Conservation (phyloP, 768 basidiomycete genomes). For the Chalciporus sphaerocephalus region DNA sequence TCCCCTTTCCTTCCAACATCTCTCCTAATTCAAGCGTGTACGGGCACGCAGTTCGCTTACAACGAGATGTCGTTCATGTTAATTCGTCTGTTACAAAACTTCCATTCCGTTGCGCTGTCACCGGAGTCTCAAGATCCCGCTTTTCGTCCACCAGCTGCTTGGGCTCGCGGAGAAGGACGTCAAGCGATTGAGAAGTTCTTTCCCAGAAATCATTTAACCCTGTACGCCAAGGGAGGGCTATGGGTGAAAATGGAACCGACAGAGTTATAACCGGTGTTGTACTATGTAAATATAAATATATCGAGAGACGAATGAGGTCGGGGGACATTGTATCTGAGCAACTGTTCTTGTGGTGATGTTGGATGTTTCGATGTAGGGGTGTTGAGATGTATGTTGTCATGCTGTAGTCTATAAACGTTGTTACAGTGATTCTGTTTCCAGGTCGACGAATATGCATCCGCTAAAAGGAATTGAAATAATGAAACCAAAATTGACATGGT, state of each 20-base stretch:
- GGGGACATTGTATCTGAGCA: too few species aligned
- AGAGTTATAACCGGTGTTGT: slow-evolving; percentile 9
- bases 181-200: slow-evolving; percentile 23
- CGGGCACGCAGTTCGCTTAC: slow-evolving; percentile 29
- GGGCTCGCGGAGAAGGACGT: slow-evolving; percentile 25
- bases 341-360: too few species aligned
- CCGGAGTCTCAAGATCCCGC: slow-evolving; percentile 28
- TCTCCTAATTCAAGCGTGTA: slow-evolving; percentile 3
- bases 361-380: background rate
- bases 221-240: slow-evolving; percentile 41
- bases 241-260: slow-evolving; percentile 42
- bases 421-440: too few species aligned
- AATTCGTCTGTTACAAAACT: slow-evolving; percentile 28
- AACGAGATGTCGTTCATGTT: slow-evolving; percentile 34
- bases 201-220: slow-evolving; percentile 29
- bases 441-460: too few species aligned
- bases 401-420: too few species aligned
- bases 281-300: too few species aligned
- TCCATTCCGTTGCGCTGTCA: slow-evolving; percentile 20
- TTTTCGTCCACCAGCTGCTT: slow-evolving; percentile 25
- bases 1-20: slow-evolving; percentile 4
- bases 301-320: too few species aligned
- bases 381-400: too few species aligned
- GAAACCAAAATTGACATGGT: too few species aligned
- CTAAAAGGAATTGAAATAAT: too few species aligned